These are phyloP conservation scores for Blastomyces parvus DNA, from an alignment of 2,329 filamentous ascomycete species.

Conservation along the genomic window DNA sequence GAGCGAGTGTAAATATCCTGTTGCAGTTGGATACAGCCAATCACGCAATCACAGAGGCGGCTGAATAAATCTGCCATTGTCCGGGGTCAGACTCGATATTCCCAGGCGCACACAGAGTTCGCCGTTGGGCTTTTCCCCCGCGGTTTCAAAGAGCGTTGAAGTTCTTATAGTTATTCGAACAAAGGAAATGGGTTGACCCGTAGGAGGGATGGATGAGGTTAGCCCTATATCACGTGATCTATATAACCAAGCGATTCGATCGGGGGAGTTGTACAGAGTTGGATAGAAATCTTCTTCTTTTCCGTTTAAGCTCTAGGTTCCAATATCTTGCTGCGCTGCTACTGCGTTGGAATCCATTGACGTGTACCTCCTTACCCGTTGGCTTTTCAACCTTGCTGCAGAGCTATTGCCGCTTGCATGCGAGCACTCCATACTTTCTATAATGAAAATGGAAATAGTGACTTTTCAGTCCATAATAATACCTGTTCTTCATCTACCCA, in stretches of 20 bases:
- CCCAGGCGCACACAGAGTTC: not conserved
- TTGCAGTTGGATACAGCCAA: not conserved
- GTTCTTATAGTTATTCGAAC: not conserved
- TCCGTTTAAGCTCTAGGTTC: too few relatives aligned
- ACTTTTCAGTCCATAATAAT: not conserved
- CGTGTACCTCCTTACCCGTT: too few relatives aligned
- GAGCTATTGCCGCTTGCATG: too few relatives aligned
- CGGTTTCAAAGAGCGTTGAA: not conserved
- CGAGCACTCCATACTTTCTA: not conserved
- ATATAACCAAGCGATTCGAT: not conserved
- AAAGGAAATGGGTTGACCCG: not conserved
- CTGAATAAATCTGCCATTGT: not conserved
- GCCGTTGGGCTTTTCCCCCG: not conserved
- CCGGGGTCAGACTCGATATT: not conserved
- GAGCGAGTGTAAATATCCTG: not conserved
- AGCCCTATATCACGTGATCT: not conserved
- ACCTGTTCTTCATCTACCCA: conserved; percentile 1
- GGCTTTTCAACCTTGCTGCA: too few relatives aligned
- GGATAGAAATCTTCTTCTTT: too few relatives aligned
- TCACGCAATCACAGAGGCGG: not conserved
- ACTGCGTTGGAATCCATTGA: too few relatives aligned
- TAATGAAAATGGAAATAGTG: not conserved
- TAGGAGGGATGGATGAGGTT: not conserved
- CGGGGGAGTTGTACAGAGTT: too few relatives aligned
- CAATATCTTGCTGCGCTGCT: too few relatives aligned